Evolutionary conservation across 2,329 filamentous ascomycete genomes (phyloP).

Genomic region (Colletotrichum salicis): DNA sequence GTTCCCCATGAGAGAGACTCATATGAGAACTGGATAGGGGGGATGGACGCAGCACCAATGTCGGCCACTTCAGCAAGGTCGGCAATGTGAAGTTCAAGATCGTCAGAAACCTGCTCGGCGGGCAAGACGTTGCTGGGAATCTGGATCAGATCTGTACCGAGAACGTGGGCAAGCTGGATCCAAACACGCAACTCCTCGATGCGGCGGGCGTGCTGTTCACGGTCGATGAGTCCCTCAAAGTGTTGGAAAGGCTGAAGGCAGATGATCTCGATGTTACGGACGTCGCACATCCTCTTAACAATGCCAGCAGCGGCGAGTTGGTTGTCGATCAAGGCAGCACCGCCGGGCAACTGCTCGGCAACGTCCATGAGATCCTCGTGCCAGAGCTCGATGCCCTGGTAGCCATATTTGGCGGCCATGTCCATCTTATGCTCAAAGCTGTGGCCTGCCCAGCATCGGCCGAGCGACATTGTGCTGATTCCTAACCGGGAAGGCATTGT

Average conservation of each 20-base stretch:
- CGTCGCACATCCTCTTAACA: constrained; percentile 67
- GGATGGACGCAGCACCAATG: constrained; percentile 66
- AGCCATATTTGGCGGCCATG: constrained; percentile 72
- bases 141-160: constrained; percentile 78
- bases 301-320: constrained; percentile 68
- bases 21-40: constrained; percentile 75
- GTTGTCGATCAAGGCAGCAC: constrained; percentile 50
- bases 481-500: constrained; percentile 68
- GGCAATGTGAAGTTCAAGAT: constrained; percentile 65
- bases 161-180: constrained; percentile 72
- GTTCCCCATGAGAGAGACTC: constrained; percentile 81
- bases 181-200: constrained; percentile 74
- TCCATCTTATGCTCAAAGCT: constrained; percentile 73
- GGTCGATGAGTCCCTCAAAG: constrained; percentile 78
- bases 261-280: constrained; percentile 67
- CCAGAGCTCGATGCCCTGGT: constrained; percentile 80
- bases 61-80: constrained; percentile 76
- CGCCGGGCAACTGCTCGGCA: constrained; percentile 57
- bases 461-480: constrained; percentile 82
- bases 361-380: constrained; percentile 78
- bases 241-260: constrained; percentile 82
- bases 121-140: constrained; percentile 79
- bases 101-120: constrained; percentile 52
- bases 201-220: constrained; percentile 64
- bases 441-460: constrained; percentile 76